These are phyloP conservation scores for Thalassiosira oceanica DNA, from an alignment of 352 stramenopile species.

Conservation along the genomic window DNA sequence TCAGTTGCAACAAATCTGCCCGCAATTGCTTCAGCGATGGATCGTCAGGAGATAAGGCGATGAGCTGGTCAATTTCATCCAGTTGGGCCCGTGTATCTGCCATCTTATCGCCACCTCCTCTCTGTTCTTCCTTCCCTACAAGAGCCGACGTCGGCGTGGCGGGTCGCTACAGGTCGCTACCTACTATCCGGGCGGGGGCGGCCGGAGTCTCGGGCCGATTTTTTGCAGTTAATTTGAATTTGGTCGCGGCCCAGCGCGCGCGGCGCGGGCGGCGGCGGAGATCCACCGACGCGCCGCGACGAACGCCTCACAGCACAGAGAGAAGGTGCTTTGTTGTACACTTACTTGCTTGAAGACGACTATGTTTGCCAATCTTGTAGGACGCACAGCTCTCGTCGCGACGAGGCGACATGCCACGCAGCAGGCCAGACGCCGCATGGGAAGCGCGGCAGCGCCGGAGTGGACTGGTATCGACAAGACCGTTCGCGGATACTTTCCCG, in stretches of 20 bases:
- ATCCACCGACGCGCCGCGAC: too few species aligned
- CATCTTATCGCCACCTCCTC: too few species aligned
- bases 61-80: conserved; percentile 55
- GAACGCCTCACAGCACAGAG: too few species aligned
- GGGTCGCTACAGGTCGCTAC: neutral
- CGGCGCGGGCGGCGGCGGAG: too few species aligned
- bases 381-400: conserved; percentile 38
- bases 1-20: conserved; percentile 73
- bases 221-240: too few species aligned
- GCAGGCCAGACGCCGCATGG: conserved; percentile 54
- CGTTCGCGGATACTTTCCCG: conserved; percentile 67
- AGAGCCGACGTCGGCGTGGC: neutral
- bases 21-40: conserved; percentile 57
- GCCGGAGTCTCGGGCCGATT: neutral
- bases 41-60: conserved; percentile 55
- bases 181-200: neutral
- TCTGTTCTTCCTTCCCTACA: neutral
- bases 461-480: conserved; percentile 79
- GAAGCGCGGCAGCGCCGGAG: conserved; percentile 50
- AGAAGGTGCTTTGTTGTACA: too few species aligned
- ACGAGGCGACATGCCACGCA: conserved; percentile 36
- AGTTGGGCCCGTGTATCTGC: conserved; percentile 53
- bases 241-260: too few species aligned
- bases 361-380: conserved; percentile 29
- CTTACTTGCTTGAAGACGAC: too few species aligned